Evolutionary conservation across 192 early-diverging fungal species (phyloP).

Genomic region (Gonapodya sp.): DNA sequence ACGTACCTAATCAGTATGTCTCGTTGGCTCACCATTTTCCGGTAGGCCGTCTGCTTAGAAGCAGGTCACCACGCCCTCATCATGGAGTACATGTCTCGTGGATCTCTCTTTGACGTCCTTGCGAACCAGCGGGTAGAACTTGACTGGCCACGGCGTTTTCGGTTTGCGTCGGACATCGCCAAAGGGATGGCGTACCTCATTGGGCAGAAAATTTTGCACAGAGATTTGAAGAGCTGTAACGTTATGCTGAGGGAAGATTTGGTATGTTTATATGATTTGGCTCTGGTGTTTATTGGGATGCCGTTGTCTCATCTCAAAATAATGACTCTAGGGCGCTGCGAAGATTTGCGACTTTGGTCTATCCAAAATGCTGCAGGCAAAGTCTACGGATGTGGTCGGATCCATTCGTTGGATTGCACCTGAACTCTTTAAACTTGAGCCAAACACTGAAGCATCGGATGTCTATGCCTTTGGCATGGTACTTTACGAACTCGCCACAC

Average conservation of each 20-base stretch:
- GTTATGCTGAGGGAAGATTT: not conserved
- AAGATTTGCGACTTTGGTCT: constrained; percentile 1
- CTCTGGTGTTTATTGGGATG: not conserved
- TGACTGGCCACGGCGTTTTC: not conserved
- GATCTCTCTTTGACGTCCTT: constrained; percentile 1
- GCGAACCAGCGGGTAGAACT: not conserved
- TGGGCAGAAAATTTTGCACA: not conserved
- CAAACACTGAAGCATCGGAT: not conserved
- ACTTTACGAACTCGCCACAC: not conserved
- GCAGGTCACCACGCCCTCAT: not conserved
- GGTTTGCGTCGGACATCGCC: not conserved
- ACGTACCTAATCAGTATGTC: not conserved
- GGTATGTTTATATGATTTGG: too few species aligned
- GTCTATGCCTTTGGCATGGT: constrained; percentile 6
- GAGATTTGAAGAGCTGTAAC: constrained; percentile 7
- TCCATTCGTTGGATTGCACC: not conserved
- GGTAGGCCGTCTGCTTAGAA: not conserved
- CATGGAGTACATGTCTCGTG: constrained; percentile 8
- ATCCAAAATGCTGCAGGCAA: not conserved
- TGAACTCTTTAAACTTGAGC: not conserved
- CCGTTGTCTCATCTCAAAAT: not conserved
- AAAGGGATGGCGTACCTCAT: not conserved
- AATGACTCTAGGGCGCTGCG: not conserved
- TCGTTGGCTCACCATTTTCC: not conserved
- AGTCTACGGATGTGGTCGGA: not conserved